phyloP scores from a whole-genome alignment of 1,284 basidiomycete species.

The Heterobasidion parviporum region DNA sequence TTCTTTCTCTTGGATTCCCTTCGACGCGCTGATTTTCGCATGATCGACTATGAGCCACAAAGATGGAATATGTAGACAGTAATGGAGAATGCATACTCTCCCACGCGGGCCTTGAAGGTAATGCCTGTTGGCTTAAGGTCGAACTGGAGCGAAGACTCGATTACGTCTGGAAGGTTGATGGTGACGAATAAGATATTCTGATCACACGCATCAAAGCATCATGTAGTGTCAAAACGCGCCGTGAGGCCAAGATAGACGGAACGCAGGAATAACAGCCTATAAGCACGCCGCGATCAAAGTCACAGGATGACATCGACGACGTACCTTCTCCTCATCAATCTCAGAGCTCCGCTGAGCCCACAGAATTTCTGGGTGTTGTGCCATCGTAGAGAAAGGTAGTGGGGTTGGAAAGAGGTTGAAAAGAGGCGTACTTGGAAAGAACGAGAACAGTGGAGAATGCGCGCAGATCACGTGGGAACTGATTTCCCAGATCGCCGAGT shows the following conservation, averaged over 20 bases:
- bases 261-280: neutral
- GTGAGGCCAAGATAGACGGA: neutral
- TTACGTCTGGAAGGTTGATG: conserved; percentile 78
- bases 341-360: conserved; percentile 87
- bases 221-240: neutral
- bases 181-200: conserved; percentile 79
- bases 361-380: conserved; percentile 75
- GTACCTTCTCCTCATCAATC: conserved; percentile 61
- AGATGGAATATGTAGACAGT: neutral
- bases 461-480: neutral
- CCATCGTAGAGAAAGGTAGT: conserved; percentile 20
- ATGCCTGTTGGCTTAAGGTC: conserved; percentile 56
- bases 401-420: neutral
- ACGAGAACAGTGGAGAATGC: conserved; percentile 1
- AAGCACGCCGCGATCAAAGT: neutral
- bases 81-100: conserved; percentile 45
- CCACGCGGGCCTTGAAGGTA: conserved; percentile 64
- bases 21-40: conserved; percentile 28
- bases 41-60: too few relatives aligned
- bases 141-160: conserved; percentile 51
- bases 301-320: neutral
- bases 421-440: neutral
- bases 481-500: neutral
- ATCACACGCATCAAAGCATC: neutral
- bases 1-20: conserved; percentile 48